A percentile compares a stretch with the other conserved stretches of the same genome.
phyloP scores from a whole-genome alignment of 306 rosid species.

The Cicer pinnatifidum region DNA sequence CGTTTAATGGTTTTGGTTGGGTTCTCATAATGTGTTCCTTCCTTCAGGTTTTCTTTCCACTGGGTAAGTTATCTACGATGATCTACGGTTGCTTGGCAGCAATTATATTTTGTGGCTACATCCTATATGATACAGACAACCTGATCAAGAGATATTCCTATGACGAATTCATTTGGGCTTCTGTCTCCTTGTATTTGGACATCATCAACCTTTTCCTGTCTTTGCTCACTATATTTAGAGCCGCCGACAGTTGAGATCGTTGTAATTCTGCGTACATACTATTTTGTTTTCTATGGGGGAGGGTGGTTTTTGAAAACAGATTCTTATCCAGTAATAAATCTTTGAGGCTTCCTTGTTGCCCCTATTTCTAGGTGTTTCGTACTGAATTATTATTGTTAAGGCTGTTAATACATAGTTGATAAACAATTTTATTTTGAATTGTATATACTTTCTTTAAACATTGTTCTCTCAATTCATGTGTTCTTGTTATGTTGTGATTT shows the following conservation, averaged over 20 bases:
- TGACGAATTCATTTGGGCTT: conserved; percentile 96
- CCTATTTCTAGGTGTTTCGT: background rate
- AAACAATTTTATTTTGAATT: conserved; percentile 4
- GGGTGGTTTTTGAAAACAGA: conserved; percentile 1
- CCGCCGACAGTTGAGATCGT: conserved; percentile 55
- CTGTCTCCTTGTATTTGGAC: conserved; percentile 83
- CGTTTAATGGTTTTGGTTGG: background rate
- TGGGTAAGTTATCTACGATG: conserved; percentile 81
- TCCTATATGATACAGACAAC: conserved; percentile 86
- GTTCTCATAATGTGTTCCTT: background rate
- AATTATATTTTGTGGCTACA: conserved; percentile 88
- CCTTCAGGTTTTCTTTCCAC: conserved; percentile 54
- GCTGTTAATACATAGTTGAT: conserved; percentile 31
- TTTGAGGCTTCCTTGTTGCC: background rate
- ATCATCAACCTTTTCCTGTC: conserved; percentile 89
- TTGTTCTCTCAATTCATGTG: background rate
- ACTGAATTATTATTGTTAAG: conserved; percentile 17
- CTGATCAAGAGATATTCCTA: conserved; percentile 86
- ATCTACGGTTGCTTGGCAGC: conserved; percentile 86
- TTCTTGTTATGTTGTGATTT: background rate
- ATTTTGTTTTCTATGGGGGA: background rate
- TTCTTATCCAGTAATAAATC: conserved; percentile 33
- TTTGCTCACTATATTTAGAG: conserved; percentile 74
- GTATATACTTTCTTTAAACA: background rate
- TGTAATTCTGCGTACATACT: conserved; percentile 21